Base-by-base conservation (phyloP, 2,329 filamentous ascomycete species). In the Botrytis hyacinthi region DNA sequence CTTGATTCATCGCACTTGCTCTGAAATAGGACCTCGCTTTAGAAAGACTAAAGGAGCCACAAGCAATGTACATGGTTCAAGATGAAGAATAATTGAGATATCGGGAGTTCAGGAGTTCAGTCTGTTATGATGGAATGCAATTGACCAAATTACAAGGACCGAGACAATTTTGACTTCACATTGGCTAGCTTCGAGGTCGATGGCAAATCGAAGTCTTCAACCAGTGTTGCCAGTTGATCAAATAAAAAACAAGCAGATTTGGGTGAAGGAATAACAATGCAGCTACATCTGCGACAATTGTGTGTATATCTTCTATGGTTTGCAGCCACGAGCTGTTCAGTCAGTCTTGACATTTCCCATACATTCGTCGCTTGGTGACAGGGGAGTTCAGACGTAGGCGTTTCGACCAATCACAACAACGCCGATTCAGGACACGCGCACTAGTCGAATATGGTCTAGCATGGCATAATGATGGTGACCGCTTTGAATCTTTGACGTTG, bases 371-470 rank as follows among this genome's bases (percentile, higher is more conserved):
- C n/a, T 65, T 65, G 26, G 4, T 14, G 26, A 9, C 44, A 67
- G 9, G 18, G 22, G 26, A 40, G 51, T 20, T 29, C 37, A n/a
- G 18, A 68, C 7, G 18, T 16, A 20, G 9, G 10, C 12, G 26
- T 2, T 16, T 61, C 48, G 14, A 22, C 71, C 71, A 73, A 73
- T 73, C 71, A 69, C 22, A 61, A 61, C 51, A 42, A 32, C 51
- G 71, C 71, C 54, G 51, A 69, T 73, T 69, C 42, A 54, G 63
- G 54, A 69, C 32, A 60, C 42, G 9, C 6, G 5, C 7, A 12
- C 20, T 32, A 57, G 26, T 69, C 48, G 1, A 4, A 26, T 69
- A 57, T 32, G 6, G 12, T 26, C 37, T 69, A 59, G 48, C 9
- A 2, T 10, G n/a, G 66, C 66, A 69, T n/a, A 69, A 57, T 57